A percentile compares a stretch with the other conserved stretches of the same genome.
Conservation (phyloP, 345 rosid genomes). For the Viola odorata region DNA sequence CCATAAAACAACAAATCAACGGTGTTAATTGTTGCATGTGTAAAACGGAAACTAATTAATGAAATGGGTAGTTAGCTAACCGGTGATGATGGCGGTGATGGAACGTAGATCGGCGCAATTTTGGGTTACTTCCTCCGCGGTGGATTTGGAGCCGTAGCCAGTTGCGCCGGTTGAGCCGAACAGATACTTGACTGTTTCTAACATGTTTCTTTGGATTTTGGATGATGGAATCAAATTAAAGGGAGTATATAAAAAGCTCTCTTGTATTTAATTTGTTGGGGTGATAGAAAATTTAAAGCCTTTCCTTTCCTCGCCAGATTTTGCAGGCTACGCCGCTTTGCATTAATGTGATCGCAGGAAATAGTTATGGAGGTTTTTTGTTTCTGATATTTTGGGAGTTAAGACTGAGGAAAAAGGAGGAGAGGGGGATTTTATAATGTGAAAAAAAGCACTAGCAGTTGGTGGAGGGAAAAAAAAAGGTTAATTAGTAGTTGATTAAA, state of each 20-base stretch:
- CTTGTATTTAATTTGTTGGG: background rate
- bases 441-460: background rate
- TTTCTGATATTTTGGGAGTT: background rate
- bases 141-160: conserved; percentile 87
- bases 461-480: background rate
- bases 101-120: conserved; percentile 48
- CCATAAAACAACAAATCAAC: background rate
- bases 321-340: conserved; percentile 38
- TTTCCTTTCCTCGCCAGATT: conserved; percentile 30
- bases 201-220: conserved; percentile 30
- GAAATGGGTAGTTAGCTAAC: conserved; percentile 21
- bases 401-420: background rate
- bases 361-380: background rate
- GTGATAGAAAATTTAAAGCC: background rate
- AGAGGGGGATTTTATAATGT: background rate
- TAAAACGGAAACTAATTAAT: too few species aligned
- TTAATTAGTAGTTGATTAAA: background rate
- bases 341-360: conserved; percentile 8
- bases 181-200: conserved; percentile 66
- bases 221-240: background rate
- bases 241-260: background rate
- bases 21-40: too few species aligned
- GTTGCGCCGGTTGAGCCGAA: conserved; percentile 72
- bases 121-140: conserved; percentile 75
- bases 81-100: conserved; percentile 81